Evolutionary conservation across 768 basidiomycete genomes (phyloP).

Genomic region (Hygrocybe punicea): DNA sequence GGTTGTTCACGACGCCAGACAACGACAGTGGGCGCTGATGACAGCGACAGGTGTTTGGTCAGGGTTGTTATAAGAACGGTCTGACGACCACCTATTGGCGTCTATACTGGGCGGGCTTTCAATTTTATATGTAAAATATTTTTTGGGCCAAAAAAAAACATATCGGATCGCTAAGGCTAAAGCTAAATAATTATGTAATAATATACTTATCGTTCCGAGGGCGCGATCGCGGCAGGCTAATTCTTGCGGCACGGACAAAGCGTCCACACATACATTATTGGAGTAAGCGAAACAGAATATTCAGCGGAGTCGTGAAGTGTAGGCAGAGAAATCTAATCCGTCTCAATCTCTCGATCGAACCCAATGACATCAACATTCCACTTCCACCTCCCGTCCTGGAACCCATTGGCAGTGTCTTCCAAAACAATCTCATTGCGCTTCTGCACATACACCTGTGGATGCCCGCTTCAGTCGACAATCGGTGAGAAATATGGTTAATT

Average conservation of each 20-base stretch:
- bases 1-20: too few species aligned
- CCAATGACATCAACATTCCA: conserved; percentile 76
- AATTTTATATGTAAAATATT: too few species aligned
- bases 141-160: too few species aligned
- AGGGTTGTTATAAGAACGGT: too few species aligned
- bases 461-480: not conserved
- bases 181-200: too few species aligned
- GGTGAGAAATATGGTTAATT: conserved; percentile 5
- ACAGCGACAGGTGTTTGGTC: not conserved
- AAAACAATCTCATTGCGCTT: conserved; percentile 94
- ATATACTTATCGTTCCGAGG: too few species aligned
- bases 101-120: too few species aligned
- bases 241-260: too few species aligned
- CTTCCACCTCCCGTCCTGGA: conserved; percentile 78
- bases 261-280: not conserved
- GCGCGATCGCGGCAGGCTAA: too few species aligned
- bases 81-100: too few species aligned
- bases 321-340: conserved; percentile 1
- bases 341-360: conserved; percentile 42
- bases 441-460: conserved; percentile 78
- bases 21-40: not conserved
- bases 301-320: conserved; percentile 10
- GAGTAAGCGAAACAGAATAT: not conserved
- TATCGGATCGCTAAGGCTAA: too few species aligned
- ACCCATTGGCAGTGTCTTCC: conserved; percentile 91